phyloP scores from a whole-genome alignment of 257 asterid genomes.

The Haberlea rhodopensis region DNA sequence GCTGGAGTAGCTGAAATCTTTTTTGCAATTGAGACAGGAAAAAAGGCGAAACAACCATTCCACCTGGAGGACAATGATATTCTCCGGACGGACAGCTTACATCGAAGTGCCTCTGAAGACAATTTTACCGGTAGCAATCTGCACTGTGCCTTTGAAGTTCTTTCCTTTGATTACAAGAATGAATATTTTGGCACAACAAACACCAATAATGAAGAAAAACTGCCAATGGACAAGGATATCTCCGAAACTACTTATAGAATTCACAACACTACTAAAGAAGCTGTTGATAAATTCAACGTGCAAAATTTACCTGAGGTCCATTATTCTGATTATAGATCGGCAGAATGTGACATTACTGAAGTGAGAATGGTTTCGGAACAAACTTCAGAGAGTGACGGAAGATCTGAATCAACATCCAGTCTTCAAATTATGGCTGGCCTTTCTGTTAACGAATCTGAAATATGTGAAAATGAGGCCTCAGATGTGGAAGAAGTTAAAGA shows the following conservation, averaged over 20 bases:
- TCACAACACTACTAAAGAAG: constrained; percentile 27
- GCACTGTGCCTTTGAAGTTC: constrained; percentile 32
- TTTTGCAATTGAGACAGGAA: constrained; percentile 33
- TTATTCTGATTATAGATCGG: constrained; percentile 30
- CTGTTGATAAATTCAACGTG: constrained; percentile 19
- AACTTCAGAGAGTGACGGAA: constrained; percentile 45
- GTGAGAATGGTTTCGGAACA: constrained; percentile 31
- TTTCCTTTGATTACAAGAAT: constrained; percentile 31
- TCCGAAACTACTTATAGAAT: constrained; percentile 27
- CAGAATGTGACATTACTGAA: constrained; percentile 26
- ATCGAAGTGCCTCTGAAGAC: constrained; percentile 45
- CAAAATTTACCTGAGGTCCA: constrained; percentile 30
- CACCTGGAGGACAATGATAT: constrained; percentile 31
- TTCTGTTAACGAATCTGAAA: constrained; percentile 36
- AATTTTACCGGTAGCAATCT: constrained; percentile 29
- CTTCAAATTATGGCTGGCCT: constrained; percentile 33
- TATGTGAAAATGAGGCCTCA: constrained; percentile 28
- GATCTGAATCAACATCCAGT: constrained; percentile 37
- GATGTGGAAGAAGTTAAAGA: constrained; percentile 36
- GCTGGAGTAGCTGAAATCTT: constrained; percentile 27
- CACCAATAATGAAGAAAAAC: constrained; percentile 28
- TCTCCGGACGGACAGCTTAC: constrained; percentile 28
- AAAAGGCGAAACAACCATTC: constrained; percentile 29
- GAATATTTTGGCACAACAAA: constrained; percentile 26
- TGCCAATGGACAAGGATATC: constrained; percentile 32